Conservation (phyloP, 768 basidiomycete genomes). For the Mycena chlorophos region DNA sequence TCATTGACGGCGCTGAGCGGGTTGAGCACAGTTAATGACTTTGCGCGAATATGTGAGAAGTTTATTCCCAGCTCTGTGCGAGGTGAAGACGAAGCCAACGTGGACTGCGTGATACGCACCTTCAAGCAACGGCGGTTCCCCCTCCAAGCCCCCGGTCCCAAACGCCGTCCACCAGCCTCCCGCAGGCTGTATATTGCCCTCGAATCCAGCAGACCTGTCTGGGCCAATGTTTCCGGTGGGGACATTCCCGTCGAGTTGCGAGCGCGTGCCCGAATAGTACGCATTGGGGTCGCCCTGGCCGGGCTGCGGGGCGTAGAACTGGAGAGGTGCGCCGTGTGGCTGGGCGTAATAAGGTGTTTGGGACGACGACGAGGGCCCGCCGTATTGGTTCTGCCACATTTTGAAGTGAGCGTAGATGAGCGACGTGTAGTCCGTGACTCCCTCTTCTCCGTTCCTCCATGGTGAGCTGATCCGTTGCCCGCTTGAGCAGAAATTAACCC, state of each 20-base stretch:
- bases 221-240: conserved; percentile 54
- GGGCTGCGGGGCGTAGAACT: conserved; percentile 67
- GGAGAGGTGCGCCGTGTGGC: conserved; percentile 61
- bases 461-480: conserved; percentile 34
- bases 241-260: conserved; percentile 76
- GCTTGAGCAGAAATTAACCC: neutral
- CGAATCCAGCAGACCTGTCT: conserved; percentile 50
- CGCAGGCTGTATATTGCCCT: conserved; percentile 70
- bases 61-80: conserved; percentile 92
- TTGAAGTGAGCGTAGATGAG: neutral
- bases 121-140: conserved; percentile 93
- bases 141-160: conserved; percentile 92
- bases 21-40: conserved; percentile 94
- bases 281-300: conserved; percentile 50
- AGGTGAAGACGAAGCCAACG: conserved; percentile 1
- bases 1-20: conserved; percentile 82
- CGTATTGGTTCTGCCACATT: conserved; percentile 81
- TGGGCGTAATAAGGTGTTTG: conserved; percentile 61
- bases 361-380: conserved; percentile 53
- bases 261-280: conserved; percentile 70
- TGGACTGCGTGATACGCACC: conserved; percentile 50
- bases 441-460: conserved; percentile 30
- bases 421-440: neutral
- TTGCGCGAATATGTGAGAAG: conserved; percentile 91
- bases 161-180: conserved; percentile 96